Conservation (phyloP, 2,329 filamentous ascomycete genomes). For the Fusarium keratoplasticum region DNA sequence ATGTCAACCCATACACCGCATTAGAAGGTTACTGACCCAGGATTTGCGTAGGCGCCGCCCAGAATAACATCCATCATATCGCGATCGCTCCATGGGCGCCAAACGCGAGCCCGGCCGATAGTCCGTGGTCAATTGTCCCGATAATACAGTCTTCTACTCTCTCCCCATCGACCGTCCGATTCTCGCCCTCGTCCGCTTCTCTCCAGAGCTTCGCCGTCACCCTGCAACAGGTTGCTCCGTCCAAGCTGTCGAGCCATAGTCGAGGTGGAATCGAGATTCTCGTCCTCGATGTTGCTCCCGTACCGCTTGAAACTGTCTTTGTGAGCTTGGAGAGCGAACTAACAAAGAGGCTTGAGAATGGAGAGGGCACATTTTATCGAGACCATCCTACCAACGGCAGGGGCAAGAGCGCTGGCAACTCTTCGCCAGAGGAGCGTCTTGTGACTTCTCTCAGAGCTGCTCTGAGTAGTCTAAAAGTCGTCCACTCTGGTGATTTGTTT, state of each 20-base stretch:
- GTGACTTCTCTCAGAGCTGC: constrained; percentile 78
- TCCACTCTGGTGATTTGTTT: constrained; percentile 86
- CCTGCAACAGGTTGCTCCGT: constrained; percentile 79
- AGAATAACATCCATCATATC: constrained; percentile 66
- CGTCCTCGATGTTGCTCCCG: constrained; percentile 81
- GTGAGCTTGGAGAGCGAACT: constrained; percentile 87
- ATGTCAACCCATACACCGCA: background rate
- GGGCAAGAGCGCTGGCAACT: constrained; percentile 52
- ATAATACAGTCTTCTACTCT: constrained; percentile 73
- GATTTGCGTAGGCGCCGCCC: constrained; percentile 34
- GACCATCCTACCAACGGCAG: constrained; percentile 61
- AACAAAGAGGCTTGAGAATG: constrained; percentile 82
- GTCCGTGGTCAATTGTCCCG: constrained; percentile 87
- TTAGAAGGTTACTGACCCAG: constrained; percentile 4
- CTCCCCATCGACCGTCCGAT: constrained; percentile 82
- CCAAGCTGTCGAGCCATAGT: constrained; percentile 77
- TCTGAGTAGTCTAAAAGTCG: constrained; percentile 76
- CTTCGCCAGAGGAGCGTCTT: constrained; percentile 66
- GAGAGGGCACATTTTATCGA: constrained; percentile 84
- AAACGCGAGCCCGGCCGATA: constrained; percentile 66
- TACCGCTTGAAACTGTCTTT: constrained; percentile 86
- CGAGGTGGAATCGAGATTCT: constrained; percentile 86
- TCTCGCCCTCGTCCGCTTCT: constrained; percentile 77
- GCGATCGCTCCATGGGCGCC: constrained; percentile 82
- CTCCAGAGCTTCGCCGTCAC: constrained; percentile 83